Percentiles rank a stretch among this genome's conserved stretches.
phyloP scores from a whole-genome alignment of 495 filamentous ascomycete species.

The Tuber aestivum region DNA sequence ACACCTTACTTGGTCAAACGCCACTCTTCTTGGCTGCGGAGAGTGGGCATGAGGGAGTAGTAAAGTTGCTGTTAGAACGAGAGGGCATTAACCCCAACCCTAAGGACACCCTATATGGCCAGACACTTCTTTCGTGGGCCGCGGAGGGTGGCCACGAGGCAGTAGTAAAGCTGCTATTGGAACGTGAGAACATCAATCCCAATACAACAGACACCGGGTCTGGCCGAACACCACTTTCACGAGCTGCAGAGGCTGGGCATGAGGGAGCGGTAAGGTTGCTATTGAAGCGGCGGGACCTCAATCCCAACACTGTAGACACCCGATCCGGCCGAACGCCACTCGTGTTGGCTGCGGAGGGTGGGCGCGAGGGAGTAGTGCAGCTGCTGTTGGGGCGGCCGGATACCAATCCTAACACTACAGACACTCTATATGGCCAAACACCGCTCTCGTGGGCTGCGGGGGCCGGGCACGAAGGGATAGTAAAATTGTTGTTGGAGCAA shows the following conservation, averaged over 20 bases:
- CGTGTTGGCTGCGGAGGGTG: constrained; percentile 33
- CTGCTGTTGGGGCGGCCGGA: no score
- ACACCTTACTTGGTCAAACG: no score
- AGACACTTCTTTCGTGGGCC: no score
- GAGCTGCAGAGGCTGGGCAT: neutral
- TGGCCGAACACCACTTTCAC: neutral
- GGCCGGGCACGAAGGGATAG: neutral
- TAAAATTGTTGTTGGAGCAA: neutral
- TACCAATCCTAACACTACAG: neutral
- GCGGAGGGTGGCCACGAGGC: no score
- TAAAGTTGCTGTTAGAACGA: no score
- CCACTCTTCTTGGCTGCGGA: no score
- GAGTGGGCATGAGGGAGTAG: no score
- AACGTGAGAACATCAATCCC: neutral
- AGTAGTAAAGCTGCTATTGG: neutral
- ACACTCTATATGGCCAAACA: neutral
- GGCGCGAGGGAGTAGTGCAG: no score
- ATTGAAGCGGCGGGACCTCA: neutral
- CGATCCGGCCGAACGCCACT: constrained; percentile 32
- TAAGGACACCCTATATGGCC: no score
- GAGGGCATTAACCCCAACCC: no score
- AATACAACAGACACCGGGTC: no score
- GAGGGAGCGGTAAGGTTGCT: neutral
- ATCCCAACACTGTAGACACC: constrained; percentile 16
- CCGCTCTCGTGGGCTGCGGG: neutral